Conservation (phyloP, 192 early-diverging fungal genomes). For the Gorgonomyces haynaldii region DNA sequence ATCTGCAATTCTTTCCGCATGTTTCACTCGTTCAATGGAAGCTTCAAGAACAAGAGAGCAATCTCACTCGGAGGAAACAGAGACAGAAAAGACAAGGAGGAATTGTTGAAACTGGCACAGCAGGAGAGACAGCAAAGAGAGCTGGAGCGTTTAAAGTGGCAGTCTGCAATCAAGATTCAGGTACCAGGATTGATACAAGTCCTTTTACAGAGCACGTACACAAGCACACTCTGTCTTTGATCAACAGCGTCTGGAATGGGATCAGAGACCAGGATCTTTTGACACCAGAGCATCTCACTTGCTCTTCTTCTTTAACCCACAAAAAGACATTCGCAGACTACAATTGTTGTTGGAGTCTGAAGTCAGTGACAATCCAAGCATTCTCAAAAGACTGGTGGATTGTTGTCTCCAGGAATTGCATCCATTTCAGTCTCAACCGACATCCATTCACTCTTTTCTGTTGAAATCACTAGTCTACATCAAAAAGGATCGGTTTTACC, state of each 20-base stretch:
- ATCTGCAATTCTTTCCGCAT: no score
- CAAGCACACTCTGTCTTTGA: constrained; percentile 16
- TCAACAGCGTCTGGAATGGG: constrained; percentile 26
- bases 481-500: no score
- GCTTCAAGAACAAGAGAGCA: constrained; percentile 56
- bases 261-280: constrained; percentile 6
- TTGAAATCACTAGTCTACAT: no score
- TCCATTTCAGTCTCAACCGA: no score
- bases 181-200: constrained; percentile 17
- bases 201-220: constrained; percentile 51
- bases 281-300: constrained; percentile 6
- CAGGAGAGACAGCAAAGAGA: constrained; percentile 62
- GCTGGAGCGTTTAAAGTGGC: constrained; percentile 42
- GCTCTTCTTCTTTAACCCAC: constrained; percentile 30
- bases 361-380: no score
- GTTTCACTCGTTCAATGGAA: constrained; percentile 82
- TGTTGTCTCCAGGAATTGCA: no score
- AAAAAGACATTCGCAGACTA: no score
- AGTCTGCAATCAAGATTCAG: constrained; percentile 56
- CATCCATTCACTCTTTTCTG: no score
- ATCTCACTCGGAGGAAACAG: constrained; percentile 70
- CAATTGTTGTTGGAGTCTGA: no score
- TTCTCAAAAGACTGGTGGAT: no score
- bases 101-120: constrained; percentile 56
- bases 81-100: constrained; percentile 51